Percentiles rank a stretch among this genome's conserved stretches.
Evolutionary conservation across 2,329 filamentous ascomycete genomes (phyloP).

Genomic region (Capronia coronata): DNA sequence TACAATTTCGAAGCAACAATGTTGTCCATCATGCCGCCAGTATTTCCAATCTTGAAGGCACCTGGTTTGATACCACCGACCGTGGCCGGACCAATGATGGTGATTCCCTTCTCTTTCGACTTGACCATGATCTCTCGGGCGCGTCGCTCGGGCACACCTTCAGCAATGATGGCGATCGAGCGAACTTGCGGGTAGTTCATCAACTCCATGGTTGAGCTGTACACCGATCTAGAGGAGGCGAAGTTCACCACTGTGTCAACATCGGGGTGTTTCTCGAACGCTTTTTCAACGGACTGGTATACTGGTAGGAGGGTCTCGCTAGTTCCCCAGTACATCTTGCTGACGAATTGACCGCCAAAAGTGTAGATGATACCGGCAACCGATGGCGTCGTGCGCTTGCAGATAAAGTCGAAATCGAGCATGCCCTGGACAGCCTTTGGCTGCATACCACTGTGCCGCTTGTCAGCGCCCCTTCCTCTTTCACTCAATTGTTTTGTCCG

Average conservation of each 20-base stretch:
- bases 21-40: conserved; percentile 99
- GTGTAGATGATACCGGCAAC: conserved; percentile 99
- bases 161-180: conserved; percentile 98
- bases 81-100: conserved; percentile 96
- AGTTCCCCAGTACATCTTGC: conserved; percentile 99
- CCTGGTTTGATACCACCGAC: conserved; percentile 99
- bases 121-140: conserved; percentile 96
- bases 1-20: conserved; percentile 99
- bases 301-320: conserved; percentile 97
- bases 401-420: conserved; percentile 99
- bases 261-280: conserved; percentile 90
- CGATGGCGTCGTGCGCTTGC: conserved; percentile 93
- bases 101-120: conserved; percentile 96
- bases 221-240: conserved; percentile 96
- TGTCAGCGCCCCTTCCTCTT: conserved; percentile 30
- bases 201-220: conserved; percentile 96
- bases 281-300: conserved; percentile 90
- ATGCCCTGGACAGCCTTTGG: conserved; percentile 85
- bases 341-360: conserved; percentile 99
- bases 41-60: conserved; percentile 99
- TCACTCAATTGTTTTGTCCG: conserved; percentile 39
- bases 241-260: conserved; percentile 99
- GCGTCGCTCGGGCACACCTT: conserved; percentile 96
- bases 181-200: conserved; percentile 97
- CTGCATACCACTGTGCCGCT: conserved; percentile 67